Evolutionary conservation across 805 yeast genomes (phyloP).

Genomic region (Metschnikowia baotianmanensis): DNA sequence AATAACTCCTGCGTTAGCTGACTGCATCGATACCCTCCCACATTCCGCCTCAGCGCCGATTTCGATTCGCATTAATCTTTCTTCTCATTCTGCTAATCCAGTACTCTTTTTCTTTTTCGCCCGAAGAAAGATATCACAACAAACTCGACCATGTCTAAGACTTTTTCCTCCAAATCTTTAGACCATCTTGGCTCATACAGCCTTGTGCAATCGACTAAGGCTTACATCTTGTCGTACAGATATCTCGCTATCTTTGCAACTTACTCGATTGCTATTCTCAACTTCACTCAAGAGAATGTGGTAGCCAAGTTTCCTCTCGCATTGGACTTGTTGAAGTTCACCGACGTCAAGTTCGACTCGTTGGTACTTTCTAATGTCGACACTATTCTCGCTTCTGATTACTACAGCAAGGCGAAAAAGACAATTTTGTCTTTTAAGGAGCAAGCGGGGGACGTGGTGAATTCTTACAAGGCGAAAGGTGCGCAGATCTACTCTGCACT

Average conservation of each 20-base stretch:
- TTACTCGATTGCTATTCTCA: constrained; percentile 21
- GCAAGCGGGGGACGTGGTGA: constrained; percentile 9
- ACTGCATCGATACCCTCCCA: constrained; percentile 4
- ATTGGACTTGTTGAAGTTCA: constrained; percentile 18
- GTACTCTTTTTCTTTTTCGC: constrained; percentile 3
- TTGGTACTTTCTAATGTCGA: constrained; percentile 26
- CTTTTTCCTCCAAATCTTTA: constrained; percentile 33
- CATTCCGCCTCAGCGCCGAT: not conserved
- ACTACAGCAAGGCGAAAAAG: constrained; percentile 11
- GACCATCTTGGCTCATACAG: constrained; percentile 34
- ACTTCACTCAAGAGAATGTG: constrained; percentile 23
- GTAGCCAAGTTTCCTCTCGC: constrained; percentile 22
- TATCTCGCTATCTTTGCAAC: constrained; percentile 27
- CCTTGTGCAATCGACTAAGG: constrained; percentile 22
- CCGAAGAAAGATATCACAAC: not conserved
- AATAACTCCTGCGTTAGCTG: not conserved
- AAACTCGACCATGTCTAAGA: constrained; percentile 18
- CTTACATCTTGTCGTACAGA: constrained; percentile 26
- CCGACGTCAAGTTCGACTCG: constrained; percentile 25
- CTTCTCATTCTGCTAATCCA: constrained; percentile 1
- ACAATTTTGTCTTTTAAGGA: constrained; percentile 8
- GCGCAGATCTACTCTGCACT: constrained; percentile 10
- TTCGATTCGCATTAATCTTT: not conserved
- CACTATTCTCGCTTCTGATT: constrained; percentile 13
- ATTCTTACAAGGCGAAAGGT: constrained; percentile 9